Base-by-base conservation (phyloP, 768 basidiomycete genomes). In the Mycena kentingensis region DNA sequence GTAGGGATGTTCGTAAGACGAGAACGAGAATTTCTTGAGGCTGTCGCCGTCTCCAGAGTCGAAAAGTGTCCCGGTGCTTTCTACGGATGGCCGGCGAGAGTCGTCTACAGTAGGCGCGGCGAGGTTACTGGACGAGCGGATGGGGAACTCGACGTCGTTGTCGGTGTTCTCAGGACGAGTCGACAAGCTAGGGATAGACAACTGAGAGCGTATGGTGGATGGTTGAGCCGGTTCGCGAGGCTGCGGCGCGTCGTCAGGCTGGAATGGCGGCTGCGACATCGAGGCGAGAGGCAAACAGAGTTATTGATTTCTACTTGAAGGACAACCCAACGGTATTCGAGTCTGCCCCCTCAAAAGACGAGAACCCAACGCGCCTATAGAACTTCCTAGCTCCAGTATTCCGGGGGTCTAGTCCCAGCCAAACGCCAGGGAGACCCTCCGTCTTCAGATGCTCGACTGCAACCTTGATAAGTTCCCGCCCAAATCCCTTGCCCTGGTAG, bases 401-500 rank as follows among this genome's bases (percentile, higher is more conserved):
- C 61, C 77, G 72, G 22, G 81, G 76, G 64, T 89, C 82, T 65
- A 88, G 64, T 3, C 84, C 88, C 28, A 91, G 67, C 85, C 87
- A 90, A 26, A 91, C 66, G 1, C 78, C 77, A 11, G 71, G 68
- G 15, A 82, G 60, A 29, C 77, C 77, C 42, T 79, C 71, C 27
- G 61, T 74, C 54, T 72, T 78, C 62, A 91, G 65, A 70, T 81
- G 73, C 38, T 73, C 70, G 22, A 87, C 76, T 3, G 79, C 85
- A 28, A 60, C 68, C 38, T 67, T 73, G 29, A 90, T 81, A 58
- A 91, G 65, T 64, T 68, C 81, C 63, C 75, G 76, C n/a, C 88
- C 89, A 82, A 83, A 88, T 21, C 88, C 88, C 55, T 78, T 77
- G 49, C 79, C 72, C 65, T 88, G 88, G 64, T 87, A 81, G 36